These are phyloP conservation scores for Ophiostoma angusticollis DNA, from an alignment of 2,329 filamentous ascomycete species.

Conservation along the genomic window DNA sequence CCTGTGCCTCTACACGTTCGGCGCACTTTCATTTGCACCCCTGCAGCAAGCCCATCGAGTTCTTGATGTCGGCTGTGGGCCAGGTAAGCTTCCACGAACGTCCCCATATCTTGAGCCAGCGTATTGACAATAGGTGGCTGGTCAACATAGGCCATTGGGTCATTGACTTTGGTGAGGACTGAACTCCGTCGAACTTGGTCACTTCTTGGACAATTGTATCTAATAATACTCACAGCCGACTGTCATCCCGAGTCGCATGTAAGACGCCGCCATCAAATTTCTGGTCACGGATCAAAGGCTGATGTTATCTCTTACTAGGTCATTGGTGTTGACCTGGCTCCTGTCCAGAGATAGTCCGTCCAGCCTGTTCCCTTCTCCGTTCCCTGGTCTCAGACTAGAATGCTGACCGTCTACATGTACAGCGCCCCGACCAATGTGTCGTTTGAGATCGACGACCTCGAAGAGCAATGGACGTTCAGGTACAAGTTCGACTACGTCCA, in stretches of 20 bases:
- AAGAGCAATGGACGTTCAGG: conserved; percentile 19
- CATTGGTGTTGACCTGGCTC: conserved; percentile 17
- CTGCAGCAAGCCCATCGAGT: conserved; percentile 27
- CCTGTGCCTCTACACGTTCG: conserved; percentile 28
- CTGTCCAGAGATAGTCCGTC: conserved; percentile 17
- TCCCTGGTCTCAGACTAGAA: too few relatives aligned
- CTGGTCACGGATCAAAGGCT: too few relatives aligned
- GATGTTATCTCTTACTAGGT: conserved; percentile 13
- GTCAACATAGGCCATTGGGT: conserved; percentile 19
- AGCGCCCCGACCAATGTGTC: conserved; percentile 16
- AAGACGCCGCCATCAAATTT: not conserved
- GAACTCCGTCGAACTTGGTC: not conserved
- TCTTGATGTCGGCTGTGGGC: conserved; percentile 39
- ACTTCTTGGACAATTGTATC: not conserved
- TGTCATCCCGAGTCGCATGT: conserved; percentile 17
- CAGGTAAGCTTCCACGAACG: too few relatives aligned
- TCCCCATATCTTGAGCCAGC: too few relatives aligned
- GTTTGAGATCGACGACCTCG: conserved; percentile 19
- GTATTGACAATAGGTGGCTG: too few relatives aligned
- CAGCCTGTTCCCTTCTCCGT: not conserved
- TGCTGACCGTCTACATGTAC: too few relatives aligned
- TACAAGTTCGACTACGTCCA: conserved; percentile 20
- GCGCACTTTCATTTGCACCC: conserved; percentile 31
- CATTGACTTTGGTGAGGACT: conserved; percentile 18
- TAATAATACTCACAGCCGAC: conserved; percentile 13